phyloP scores from a whole-genome alignment of 2,329 filamentous ascomycete species.

The Phialocephala sp. region DNA sequence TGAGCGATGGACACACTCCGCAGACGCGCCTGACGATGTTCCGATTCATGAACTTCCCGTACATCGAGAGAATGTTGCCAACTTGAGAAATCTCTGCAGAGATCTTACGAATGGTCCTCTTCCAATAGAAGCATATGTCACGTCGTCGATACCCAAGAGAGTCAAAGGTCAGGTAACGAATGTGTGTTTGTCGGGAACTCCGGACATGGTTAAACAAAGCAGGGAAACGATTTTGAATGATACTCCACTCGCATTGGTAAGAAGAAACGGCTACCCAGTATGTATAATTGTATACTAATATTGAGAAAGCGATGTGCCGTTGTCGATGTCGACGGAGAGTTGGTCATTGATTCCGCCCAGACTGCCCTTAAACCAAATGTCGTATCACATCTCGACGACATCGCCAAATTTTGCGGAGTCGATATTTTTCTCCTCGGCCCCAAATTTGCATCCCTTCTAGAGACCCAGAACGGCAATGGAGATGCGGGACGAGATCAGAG shows the following conservation, averaged over 20 bases:
- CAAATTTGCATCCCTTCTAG: constrained; percentile 80
- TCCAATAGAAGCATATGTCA: constrained; percentile 82
- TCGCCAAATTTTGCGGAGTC: constrained; percentile 87
- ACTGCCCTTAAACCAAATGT: constrained; percentile 76
- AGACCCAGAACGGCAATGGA: constrained; percentile 73
- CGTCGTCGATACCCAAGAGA: constrained; percentile 79
- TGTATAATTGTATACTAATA: constrained; percentile 38
- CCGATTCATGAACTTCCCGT: constrained; percentile 91
- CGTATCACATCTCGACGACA: constrained; percentile 82
- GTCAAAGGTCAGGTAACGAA: constrained; percentile 77
- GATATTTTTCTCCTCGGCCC: constrained; percentile 96
- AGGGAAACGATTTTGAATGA: constrained; percentile 89
- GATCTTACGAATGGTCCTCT: constrained; percentile 75
- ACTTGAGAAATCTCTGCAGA: constrained; percentile 78
- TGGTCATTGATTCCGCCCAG: constrained; percentile 76
- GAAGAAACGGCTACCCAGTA: constrained; percentile 41
- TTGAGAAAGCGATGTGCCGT: constrained; percentile 43
- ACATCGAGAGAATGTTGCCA: constrained; percentile 84
- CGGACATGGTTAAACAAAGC: constrained; percentile 87
- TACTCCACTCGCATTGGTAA: constrained; percentile 89
- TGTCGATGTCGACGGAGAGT: constrained; percentile 89
- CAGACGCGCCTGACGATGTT: constrained; percentile 82
- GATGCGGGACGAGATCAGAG: constrained; percentile 85
- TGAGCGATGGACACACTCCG: constrained; percentile 91
- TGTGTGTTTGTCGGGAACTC: constrained; percentile 86